A percentile compares a stretch with the other conserved stretches of the same genome.
Evolutionary conservation across 306 rosid species (phyloP).

Genomic region (Prunus persica): Prunus_persica_NCBIv2 NC_034012.1:15173001-15173500

Average conservation of each 20-base stretch:
- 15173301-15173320: conserved; percentile 44
- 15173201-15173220: conserved; percentile 98
- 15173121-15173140: conserved; percentile 45
- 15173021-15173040: conserved; percentile 99
- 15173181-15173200: conserved; percentile 26
- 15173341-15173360: conserved; percentile 11
- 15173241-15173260: conserved; percentile 83
- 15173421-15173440: not conserved
- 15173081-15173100: conserved; percentile 96
- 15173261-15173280: conserved; percentile 86
- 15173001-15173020: conserved; percentile 79
- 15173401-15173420: not conserved
- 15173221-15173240: conserved; percentile 95
- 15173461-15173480: not conserved
- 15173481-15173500: not conserved
- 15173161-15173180: conserved; percentile 12
- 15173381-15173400: not conserved
- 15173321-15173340: conserved; percentile 19
- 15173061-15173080: conserved; percentile 96
- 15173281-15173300: conserved; percentile 93
- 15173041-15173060: conserved; percentile 95
- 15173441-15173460: not conserved
- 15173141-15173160: conserved; percentile 21
- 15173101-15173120: conserved; percentile 72
- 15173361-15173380: not conserved